Conservation (phyloP, 1,284 basidiomycete genomes). For the Porodaedalea pini region DNA sequence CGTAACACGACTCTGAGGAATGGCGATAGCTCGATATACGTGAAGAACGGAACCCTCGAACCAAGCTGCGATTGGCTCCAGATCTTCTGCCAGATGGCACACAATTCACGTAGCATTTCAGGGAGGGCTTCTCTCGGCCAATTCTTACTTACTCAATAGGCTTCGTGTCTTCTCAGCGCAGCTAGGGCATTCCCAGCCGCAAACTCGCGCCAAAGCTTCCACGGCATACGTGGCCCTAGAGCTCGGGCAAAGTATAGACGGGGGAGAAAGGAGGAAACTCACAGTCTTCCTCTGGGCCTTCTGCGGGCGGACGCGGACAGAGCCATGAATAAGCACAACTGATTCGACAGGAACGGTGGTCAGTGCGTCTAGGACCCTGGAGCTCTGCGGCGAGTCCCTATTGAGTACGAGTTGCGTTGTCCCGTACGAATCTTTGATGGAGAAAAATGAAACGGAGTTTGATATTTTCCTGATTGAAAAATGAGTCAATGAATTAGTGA, state of each 20-base stretch:
- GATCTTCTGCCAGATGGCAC: constrained; percentile 3
- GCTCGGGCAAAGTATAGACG: constrained; percentile 6
- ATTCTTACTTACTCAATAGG: constrained; percentile 6
- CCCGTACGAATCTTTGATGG: constrained; percentile 74
- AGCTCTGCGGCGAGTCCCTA: constrained; percentile 32
- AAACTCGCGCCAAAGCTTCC: not conserved
- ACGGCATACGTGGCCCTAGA: constrained; percentile 7
- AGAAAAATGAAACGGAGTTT: constrained; percentile 72
- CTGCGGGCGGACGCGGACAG: constrained; percentile 60
- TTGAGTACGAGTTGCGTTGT: constrained; percentile 75
- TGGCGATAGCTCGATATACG: constrained; percentile 10
- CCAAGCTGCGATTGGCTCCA: constrained; percentile 15
- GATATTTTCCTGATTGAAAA: constrained; percentile 56
- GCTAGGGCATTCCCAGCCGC: not conserved
- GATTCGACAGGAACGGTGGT: constrained; percentile 70
- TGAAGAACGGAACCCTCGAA: constrained; percentile 11
- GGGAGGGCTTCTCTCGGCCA: constrained; percentile 16
- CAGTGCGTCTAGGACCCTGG: constrained; percentile 43
- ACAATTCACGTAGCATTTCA: constrained; percentile 2
- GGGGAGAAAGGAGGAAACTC: constrained; percentile 20
- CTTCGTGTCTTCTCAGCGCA: not conserved
- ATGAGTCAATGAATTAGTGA: constrained; percentile 6
- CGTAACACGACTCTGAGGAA: not conserved
- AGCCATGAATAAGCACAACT: constrained; percentile 70
- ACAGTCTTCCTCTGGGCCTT: constrained; percentile 48